Base-by-base conservation (phyloP, 2,329 filamentous ascomycete genomes). In the Scedosporium boydii region DNA sequence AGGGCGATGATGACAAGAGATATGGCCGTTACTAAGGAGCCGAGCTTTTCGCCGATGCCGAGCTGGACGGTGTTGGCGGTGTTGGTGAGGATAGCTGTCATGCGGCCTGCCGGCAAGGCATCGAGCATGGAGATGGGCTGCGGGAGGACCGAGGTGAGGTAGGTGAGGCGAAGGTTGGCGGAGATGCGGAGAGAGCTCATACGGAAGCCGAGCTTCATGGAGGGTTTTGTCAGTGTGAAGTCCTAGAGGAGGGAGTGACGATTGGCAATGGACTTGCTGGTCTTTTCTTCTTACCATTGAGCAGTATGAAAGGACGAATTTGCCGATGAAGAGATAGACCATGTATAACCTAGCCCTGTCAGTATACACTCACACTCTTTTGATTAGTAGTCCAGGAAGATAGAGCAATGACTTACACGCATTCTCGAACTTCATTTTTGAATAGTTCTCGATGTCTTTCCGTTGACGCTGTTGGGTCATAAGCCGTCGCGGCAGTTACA, bases 1-100 rank as follows among this genome's bases (percentile, higher is more conserved):
- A 81, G 74, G 62, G 79, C 78, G 0, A 79, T 70, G 5, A 78
- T 65, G 4, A 80, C 67, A 1, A 78, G 68, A 2, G 77, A 70
- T 2, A 76, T 59, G 1, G 72, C 75, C 59, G 78, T 74, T 34
- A 80, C 71, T 1, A 81, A 70, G 2, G 70, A 70, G 1, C 74
- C 74, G 4, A 84, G 70, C 61, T 79, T 78, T 65, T 83, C 80
- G 0, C 80, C 82, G n/a, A 83, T 78, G 18, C 80, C 81, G 27
- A 80, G 72, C 63, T 84, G 82, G 10, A 84, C 75, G 0, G 77
- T 77, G 65, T 83, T 83, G 38, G 80, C 76, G 0, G 78, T 78
- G 0, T 77, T 76, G 0, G 80, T 83, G 66, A 84, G 81, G 1
- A 79, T 77, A 48, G 77, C 78, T 0, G 78, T 77, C n/a, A 81